Base-by-base conservation (phyloP, 768 basidiomycete genomes). In the Agaricus blazei region DNA sequence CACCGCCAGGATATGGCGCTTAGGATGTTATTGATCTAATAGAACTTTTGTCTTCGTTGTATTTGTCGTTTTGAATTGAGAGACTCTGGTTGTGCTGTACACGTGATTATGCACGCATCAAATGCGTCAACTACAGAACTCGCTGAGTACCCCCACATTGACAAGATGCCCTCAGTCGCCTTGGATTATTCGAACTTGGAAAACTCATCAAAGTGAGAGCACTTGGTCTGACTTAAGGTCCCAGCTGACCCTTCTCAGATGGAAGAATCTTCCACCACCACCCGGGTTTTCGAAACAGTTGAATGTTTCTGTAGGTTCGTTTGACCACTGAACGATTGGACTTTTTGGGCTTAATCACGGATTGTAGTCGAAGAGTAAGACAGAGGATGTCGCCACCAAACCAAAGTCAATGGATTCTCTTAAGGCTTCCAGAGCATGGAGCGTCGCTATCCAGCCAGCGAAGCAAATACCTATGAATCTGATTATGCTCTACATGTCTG, bases 401-500 rank as follows among this genome's bases (percentile, higher is more conserved):
- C 40, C 40, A 4, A 41, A 70, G 23, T 81, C 83, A 3, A 84
- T 90, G 61, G 80, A 87, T 59, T 68, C 71, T 24, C 74, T 93
- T 57, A 91, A 92, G 66, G 81, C 82, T 59, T 85, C 80, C 63
- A 84, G 90, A 27, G 92, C 92, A 42, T 91, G 92, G 88, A 90
- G 93, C 59, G 76, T 90, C 41, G 92, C 92, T 38, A 80, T 86
- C 48, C 75, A 82, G 3, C 94, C 94, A 1, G 91, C 90, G 34
- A 97, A 98, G 70, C 84, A 85, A 12, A 78, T 98, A 27, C 94
- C 94, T 3, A 97, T 97, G 95, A 93, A 98, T 65, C 93, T 88
- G 4, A 89, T 98, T 73, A 98, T 98, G 95, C 78, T 98, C 34
- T 98, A 98, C 81, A 96, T 98, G 90, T 95, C 93, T 23, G 95